Percentiles rank a stretch among this genome's conserved stretches.
Evolutionary conservation across 1,139 yeast genomes (phyloP).

Genomic region (Yamadazyma trypodendri): DNA sequence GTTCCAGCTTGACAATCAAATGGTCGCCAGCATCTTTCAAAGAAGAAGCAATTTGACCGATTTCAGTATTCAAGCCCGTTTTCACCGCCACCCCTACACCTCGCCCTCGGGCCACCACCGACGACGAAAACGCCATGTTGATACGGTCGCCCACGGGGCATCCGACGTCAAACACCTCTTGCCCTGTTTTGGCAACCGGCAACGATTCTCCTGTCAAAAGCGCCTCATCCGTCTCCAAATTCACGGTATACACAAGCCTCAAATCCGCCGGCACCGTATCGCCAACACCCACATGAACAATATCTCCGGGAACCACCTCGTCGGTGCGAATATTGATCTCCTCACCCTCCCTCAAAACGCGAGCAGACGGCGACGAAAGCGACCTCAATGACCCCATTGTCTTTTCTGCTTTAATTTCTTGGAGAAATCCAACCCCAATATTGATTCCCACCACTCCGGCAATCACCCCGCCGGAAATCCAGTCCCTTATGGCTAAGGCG

Average conservation of each 20-base stretch:
- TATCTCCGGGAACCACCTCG: constrained; percentile 75
- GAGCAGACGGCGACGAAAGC: constrained; percentile 71
- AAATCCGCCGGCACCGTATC: constrained; percentile 81
- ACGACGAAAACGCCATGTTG: constrained; percentile 71
- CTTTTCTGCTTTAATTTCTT: constrained; percentile 72
- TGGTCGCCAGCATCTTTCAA: constrained; percentile 30
- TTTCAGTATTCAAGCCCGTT: constrained; percentile 75
- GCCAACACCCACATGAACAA: constrained; percentile 65
- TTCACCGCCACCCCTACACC: constrained; percentile 66
- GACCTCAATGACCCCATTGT: constrained; percentile 76
- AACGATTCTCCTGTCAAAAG: constrained; percentile 80
- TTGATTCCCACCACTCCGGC: constrained; percentile 68
- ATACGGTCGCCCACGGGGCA: constrained; percentile 72
- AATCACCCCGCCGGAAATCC: constrained; percentile 84
- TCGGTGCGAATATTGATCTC: constrained; percentile 60
- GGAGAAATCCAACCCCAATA: constrained; percentile 67
- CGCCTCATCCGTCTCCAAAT: constrained; percentile 81
- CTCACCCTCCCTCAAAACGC: constrained; percentile 63
- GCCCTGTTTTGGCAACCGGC: constrained; percentile 60
- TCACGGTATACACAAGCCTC: constrained; percentile 57
- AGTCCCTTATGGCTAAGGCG: constrained; percentile 72
- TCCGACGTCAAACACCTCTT: constrained; percentile 31
- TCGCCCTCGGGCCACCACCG: constrained; percentile 74
- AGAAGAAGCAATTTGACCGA: constrained; percentile 74
- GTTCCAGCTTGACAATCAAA: constrained; percentile 25